phyloP scores from a whole-genome alignment of 106 monocot genomes.

The Gastrodia elata region DNA sequence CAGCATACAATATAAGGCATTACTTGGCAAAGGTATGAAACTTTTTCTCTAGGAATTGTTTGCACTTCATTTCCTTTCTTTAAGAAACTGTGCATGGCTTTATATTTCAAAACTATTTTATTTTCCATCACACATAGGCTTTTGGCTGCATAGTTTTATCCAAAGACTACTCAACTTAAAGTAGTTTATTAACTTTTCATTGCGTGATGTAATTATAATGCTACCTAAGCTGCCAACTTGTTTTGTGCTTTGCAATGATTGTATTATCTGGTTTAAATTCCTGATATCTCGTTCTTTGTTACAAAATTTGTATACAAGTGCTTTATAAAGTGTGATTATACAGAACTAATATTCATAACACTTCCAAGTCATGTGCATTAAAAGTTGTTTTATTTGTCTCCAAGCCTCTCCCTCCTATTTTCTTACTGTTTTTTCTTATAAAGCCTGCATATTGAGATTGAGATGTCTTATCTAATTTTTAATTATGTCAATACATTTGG shows the following conservation, averaged over 20 bases:
- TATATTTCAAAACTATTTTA: not conserved
- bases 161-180: not conserved
- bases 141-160: not conserved
- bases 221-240: not conserved
- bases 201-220: not conserved
- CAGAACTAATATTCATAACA: not conserved
- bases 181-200: not conserved
- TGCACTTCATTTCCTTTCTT: not conserved
- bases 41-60: not conserved
- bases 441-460: not conserved
- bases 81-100: not conserved
- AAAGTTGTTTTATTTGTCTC: not conserved
- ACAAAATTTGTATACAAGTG: not conserved
- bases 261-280: not conserved
- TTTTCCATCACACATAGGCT: not conserved
- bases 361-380: not conserved
- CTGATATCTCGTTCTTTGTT: not conserved
- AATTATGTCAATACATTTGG: not conserved
- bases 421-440: not conserved
- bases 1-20: constrained; percentile 48
- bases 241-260: not conserved
- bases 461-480: not conserved
- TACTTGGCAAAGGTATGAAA: constrained; percentile 61
- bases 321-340: not conserved
- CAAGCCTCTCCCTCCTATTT: not conserved